A percentile compares a stretch with the other conserved stretches of the same genome.
These are phyloP conservation scores for Peniophora sp. DNA, from an alignment of 1,284 basidiomycete species.

Conservation along the genomic window DNA sequence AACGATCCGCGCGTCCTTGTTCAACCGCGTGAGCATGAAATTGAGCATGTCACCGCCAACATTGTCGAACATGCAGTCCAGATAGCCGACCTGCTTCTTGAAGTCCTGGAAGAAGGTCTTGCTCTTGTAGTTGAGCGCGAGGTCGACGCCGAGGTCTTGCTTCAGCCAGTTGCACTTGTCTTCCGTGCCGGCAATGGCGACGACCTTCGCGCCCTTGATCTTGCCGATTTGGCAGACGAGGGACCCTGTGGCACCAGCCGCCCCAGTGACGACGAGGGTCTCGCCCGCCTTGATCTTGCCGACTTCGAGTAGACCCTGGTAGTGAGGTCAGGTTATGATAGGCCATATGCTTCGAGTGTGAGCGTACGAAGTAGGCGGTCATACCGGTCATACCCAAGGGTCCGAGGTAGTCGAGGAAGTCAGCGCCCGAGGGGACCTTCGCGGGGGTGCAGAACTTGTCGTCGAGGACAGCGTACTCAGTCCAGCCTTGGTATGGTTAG, in stretches of 20 bases:
- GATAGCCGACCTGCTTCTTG: slow-evolving; percentile 49
- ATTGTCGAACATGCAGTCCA: slow-evolving; percentile 85
- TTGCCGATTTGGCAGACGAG: slow-evolving; percentile 1
- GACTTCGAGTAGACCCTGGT: not conserved
- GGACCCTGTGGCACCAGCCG: not conserved
- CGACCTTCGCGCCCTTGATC: not conserved
- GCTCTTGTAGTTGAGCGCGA: slow-evolving; percentile 3
- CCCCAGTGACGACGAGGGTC: not conserved
- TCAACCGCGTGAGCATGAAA: slow-evolving; percentile 59
- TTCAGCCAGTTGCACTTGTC: not conserved
- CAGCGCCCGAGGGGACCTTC: not conserved
- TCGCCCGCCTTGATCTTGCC: not conserved
- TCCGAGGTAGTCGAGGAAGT: not conserved
- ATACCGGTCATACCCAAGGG: not conserved
- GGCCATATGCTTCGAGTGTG: not conserved
- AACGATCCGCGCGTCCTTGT: slow-evolving; percentile 71
- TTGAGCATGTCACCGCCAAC: slow-evolving; percentile 83
- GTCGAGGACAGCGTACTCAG: not conserved
- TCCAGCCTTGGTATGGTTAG: not conserved
- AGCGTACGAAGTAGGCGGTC: not conserved
- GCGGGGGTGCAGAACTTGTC: not conserved
- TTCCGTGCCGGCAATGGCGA: not conserved
- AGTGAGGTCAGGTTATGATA: not conserved
- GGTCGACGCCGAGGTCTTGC: not conserved
- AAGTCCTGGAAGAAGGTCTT: slow-evolving; percentile 39